Conservation (phyloP, 179 eudicot species). For the Spinacia oleracea region DNA sequence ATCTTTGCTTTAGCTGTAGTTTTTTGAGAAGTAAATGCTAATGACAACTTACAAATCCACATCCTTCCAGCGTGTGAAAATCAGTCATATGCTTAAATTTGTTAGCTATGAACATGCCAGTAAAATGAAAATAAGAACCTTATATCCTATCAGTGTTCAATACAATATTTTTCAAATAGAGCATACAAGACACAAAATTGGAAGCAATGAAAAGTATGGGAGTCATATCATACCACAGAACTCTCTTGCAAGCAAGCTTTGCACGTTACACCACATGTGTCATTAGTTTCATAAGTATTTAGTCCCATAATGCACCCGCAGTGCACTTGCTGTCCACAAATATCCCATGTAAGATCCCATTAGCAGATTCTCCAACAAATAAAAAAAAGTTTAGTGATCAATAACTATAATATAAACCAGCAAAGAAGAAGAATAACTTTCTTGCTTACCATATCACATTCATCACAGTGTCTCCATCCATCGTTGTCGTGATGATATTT, state of each 20-base stretch:
- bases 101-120: background rate
- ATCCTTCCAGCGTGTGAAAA: background rate
- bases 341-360: background rate
- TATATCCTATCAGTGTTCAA: background rate
- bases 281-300: slow-evolving; percentile 13
- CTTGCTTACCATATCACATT: slow-evolving; percentile 20
- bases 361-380: background rate
- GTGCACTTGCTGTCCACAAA: slow-evolving; percentile 27
- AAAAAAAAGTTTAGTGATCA: background rate
- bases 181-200: background rate
- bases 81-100: background rate
- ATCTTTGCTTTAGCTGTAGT: background rate
- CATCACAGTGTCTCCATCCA: slow-evolving; percentile 30
- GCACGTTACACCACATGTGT: slow-evolving; percentile 20
- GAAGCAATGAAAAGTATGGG: background rate
- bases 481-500: slow-evolving; percentile 9
- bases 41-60: background rate
- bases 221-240: slow-evolving; percentile 19
- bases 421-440: background rate
- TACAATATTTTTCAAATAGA: background rate
- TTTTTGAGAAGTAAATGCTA: background rate
- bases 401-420: background rate
- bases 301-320: slow-evolving; percentile 31
- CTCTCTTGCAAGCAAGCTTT: slow-evolving; percentile 15
- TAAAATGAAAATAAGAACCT: background rate